phyloP scores from a whole-genome alignment of 2,329 filamentous ascomycete genomes.

The Zelopaecilomyces penicillatus region DNA sequence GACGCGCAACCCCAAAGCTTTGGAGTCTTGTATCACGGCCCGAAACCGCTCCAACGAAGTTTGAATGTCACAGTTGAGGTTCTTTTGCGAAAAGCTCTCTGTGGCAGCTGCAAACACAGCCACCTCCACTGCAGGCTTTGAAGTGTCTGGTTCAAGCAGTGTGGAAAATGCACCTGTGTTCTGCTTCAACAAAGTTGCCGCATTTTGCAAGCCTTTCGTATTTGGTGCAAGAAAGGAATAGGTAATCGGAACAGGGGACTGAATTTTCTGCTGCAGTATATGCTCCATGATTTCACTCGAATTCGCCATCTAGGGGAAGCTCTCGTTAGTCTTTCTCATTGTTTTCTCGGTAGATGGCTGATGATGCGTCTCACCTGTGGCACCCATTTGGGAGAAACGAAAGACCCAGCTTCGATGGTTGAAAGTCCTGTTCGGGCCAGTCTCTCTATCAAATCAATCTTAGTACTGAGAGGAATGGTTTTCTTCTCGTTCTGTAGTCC shows the following conservation, averaged over 20 bases:
- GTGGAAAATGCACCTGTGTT: slow-evolving; percentile 42
- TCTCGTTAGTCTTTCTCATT: slow-evolving; percentile 6
- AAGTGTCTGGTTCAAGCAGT: slow-evolving; percentile 35
- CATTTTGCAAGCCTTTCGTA: slow-evolving; percentile 60
- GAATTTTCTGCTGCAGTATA: slow-evolving; percentile 49
- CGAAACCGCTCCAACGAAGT: slow-evolving; percentile 64
- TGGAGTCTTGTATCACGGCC: slow-evolving; percentile 61
- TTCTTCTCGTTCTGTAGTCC: slow-evolving; percentile 81
- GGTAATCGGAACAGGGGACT: slow-evolving; percentile 48
- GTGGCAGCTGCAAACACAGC: slow-evolving; percentile 78
- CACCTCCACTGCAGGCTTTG: slow-evolving; percentile 53
- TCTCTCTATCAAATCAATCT: slow-evolving; percentile 66
- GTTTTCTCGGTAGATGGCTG: background rate
- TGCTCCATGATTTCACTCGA: slow-evolving; percentile 67
- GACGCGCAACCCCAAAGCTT: slow-evolving; percentile 56
- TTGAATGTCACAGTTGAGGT: slow-evolving; percentile 72
- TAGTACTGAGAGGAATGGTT: slow-evolving; percentile 60
- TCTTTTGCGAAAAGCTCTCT: slow-evolving; percentile 70
- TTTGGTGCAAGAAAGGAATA: slow-evolving; percentile 82
- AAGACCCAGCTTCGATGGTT: slow-evolving; percentile 73
- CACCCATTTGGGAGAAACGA: slow-evolving; percentile 78
- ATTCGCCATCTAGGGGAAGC: slow-evolving; percentile 58
- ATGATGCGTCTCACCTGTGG: slow-evolving; percentile 56
- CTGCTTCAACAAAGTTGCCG: slow-evolving; percentile 43
- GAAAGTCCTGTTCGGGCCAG: slow-evolving; percentile 60